phyloP scores from a whole-genome alignment of 495 filamentous ascomycete species.

The Xylaria sp. region DNA sequence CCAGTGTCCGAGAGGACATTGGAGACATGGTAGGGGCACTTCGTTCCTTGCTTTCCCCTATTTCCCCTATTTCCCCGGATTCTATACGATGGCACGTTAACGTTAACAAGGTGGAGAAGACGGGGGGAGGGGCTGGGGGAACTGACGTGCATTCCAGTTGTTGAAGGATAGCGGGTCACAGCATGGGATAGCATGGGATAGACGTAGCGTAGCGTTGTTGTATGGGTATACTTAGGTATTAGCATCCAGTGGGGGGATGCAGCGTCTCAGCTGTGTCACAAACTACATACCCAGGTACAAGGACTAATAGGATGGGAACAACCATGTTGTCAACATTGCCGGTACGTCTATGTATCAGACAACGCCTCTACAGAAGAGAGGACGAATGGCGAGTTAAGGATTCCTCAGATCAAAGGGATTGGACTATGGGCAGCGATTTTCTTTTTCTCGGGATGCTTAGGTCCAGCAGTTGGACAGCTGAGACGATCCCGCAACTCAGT shows the following conservation, averaged over 20 bases:
- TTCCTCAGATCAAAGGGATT: not conserved
- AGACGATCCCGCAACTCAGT: not conserved
- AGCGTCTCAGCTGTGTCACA: not conserved
- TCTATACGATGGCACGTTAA: not conserved
- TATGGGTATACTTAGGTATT: too few relatives aligned
- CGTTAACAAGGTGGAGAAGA: not conserved
- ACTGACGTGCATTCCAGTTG: not conserved
- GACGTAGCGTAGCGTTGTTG: not conserved
- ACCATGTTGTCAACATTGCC: not conserved
- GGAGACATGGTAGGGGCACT: not conserved
- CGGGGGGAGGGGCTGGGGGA: too few relatives aligned
- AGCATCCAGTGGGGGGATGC: not conserved
- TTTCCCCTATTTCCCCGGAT: not conserved
- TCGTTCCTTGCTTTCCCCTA: not conserved
- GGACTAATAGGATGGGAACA: not conserved
- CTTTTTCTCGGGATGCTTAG: not conserved
- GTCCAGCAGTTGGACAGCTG: not conserved
- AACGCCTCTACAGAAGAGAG: not conserved
- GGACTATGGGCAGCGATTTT: not conserved
- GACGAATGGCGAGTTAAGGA: not conserved
- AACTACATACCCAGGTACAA: too few relatives aligned
- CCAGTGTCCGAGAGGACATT: not conserved
- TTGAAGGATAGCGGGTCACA: not conserved
- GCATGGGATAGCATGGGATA: not conserved
- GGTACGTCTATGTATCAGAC: not conserved